These are phyloP conservation scores for Penicillium silybi DNA, from an alignment of 495 filamentous ascomycete genomes.

Conservation along the genomic window DNA sequence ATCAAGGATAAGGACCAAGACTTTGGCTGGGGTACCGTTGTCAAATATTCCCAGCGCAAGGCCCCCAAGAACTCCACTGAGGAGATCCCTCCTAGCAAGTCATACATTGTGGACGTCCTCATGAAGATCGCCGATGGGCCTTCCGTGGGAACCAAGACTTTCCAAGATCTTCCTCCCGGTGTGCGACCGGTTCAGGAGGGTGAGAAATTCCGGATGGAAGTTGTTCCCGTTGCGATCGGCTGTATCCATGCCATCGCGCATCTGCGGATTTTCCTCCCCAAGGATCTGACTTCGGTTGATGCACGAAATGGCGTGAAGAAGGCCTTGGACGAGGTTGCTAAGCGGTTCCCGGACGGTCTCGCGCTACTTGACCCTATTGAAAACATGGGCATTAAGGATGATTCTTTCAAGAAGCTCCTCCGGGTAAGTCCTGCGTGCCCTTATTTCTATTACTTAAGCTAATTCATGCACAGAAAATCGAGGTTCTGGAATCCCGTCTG, in stretches of 20 bases:
- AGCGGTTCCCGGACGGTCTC: conserved; percentile 89
- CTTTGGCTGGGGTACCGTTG: conserved; percentile 89
- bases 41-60: conserved; percentile 63
- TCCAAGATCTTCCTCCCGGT: conserved; percentile 58
- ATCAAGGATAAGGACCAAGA: conserved; percentile 74
- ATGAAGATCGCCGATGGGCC: conserved; percentile 63
- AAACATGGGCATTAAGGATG: conserved; percentile 89
- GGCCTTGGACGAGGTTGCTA: conserved; percentile 67
- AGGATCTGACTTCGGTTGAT: conserved; percentile 60
- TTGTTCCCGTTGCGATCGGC: conserved; percentile 80
- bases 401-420: conserved; percentile 86
- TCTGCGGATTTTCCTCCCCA: conserved; percentile 72
- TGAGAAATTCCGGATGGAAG: conserved; percentile 71
- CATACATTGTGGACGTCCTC: conserved; percentile 76
- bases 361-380: conserved; percentile 87
- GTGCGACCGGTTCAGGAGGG: conserved; percentile 59
- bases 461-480: conserved; percentile 65
- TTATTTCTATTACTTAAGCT: conserved; percentile 7
- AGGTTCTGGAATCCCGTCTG: conserved; percentile 90
- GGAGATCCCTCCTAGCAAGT: conserved; percentile 65
- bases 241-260: conserved; percentile 76
- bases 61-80: conserved; percentile 57
- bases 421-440: conserved; percentile 46
- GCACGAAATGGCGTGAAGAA: conserved; percentile 63
- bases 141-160: conserved; percentile 52